Evolutionary conservation across 768 basidiomycete species (phyloP).

Genomic region (Mycena galericulata): DNA sequence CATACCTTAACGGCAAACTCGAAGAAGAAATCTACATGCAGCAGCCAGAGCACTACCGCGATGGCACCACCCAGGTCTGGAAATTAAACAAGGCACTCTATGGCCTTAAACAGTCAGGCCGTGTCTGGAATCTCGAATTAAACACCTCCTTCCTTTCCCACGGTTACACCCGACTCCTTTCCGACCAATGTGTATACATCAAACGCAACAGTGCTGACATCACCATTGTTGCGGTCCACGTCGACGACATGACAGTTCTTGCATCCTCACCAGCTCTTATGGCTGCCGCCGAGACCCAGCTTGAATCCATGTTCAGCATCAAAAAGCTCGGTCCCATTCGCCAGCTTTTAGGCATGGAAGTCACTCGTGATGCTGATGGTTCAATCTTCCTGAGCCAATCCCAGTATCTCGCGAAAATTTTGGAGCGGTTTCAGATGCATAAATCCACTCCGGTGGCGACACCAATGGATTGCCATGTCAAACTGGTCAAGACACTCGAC

Average conservation of each 20-base stretch:
- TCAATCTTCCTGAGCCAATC: slow-evolving; percentile 36
- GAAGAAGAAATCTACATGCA: slow-evolving; percentile 36
- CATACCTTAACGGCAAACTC: slow-evolving; percentile 21
- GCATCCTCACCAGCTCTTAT: slow-evolving; percentile 16
- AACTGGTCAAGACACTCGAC: slow-evolving; percentile 15
- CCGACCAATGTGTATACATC: slow-evolving; percentile 34
- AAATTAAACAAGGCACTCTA: slow-evolving; percentile 37
- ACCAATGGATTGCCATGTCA: slow-evolving; percentile 13
- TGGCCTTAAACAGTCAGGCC: slow-evolving; percentile 39
- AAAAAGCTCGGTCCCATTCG: slow-evolving; percentile 32
- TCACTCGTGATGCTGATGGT: slow-evolving; percentile 27
- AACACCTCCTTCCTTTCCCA: slow-evolving; percentile 16
- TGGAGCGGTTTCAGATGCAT: slow-evolving; percentile 29
- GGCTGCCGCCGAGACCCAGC: slow-evolving; percentile 16
- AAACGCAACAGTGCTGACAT: slow-evolving; percentile 20
- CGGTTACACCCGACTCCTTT: slow-evolving; percentile 22
- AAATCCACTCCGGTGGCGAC: slow-evolving; percentile 1
- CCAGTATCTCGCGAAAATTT: slow-evolving; percentile 32
- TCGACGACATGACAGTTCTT: slow-evolving; percentile 42
- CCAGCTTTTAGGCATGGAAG: slow-evolving; percentile 41
- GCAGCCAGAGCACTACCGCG: slow-evolving; percentile 23
- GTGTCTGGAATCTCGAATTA: slow-evolving; percentile 44
- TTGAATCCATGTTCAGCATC: slow-evolving; percentile 33
- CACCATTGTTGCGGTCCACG: slow-evolving; percentile 29
- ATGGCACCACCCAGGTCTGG: slow-evolving; percentile 34